Evolutionary conservation across 768 basidiomycete genomes (phyloP).

Genomic region (Hortiboletus flavorubellus): DNA sequence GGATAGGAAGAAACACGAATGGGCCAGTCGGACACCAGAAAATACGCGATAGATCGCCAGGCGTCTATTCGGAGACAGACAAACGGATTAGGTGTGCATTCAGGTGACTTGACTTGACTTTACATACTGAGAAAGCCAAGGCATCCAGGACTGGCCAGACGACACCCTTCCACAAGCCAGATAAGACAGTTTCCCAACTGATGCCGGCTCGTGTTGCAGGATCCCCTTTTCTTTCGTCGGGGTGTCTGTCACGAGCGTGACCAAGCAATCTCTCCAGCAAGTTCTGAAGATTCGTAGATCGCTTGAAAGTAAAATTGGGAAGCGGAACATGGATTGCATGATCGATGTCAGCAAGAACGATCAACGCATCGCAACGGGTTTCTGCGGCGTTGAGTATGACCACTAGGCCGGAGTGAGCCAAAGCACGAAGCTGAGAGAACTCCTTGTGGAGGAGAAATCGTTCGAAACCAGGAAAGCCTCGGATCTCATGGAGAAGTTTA

Average conservation of each 20-base stretch:
- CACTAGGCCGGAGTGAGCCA: neutral
- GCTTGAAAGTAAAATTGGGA: neutral
- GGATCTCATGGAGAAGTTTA: neutral
- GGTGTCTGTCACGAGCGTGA: neutral
- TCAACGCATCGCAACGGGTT: conserved; percentile 33
- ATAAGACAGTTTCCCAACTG: neutral
- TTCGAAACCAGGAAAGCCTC: conserved; percentile 1
- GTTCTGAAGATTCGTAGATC: neutral
- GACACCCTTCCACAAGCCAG: conserved; percentile 5
- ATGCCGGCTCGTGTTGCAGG: neutral
- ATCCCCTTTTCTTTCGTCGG: neutral
- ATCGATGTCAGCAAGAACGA: conserved; percentile 1
- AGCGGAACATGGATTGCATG: conserved; percentile 5
- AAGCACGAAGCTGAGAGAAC: neutral
- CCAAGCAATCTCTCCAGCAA: neutral
- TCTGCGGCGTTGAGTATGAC: neutral
- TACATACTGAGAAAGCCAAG: conserved; percentile 1
- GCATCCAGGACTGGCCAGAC: conserved; percentile 3
- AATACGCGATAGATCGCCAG: neutral
- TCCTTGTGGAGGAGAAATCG: neutral
- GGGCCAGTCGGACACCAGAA: neutral
- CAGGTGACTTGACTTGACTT: neutral
- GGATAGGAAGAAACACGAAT: neutral
- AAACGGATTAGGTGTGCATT: neutral
- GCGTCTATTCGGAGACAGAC: neutral